Percentiles rank a stretch among this genome's conserved stretches.
Conservation (phyloP, 2,329 filamentous ascomycete species). For the Fusarium keratoplasticum region DNA sequence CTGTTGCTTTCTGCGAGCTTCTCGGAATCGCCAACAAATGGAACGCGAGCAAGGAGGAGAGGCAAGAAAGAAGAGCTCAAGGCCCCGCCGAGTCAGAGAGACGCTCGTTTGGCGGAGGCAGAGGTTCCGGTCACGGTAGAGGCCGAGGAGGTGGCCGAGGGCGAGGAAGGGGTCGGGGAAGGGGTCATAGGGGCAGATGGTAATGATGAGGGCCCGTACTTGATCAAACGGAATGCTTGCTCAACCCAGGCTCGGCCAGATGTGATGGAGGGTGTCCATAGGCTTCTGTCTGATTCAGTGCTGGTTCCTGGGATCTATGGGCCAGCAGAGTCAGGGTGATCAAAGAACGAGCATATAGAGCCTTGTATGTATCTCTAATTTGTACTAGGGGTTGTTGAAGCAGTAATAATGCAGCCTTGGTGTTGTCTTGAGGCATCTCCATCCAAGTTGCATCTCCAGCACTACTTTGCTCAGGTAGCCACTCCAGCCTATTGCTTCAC, state of each 20-base stretch:
- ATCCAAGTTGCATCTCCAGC: background rate
- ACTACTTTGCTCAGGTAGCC: background rate
- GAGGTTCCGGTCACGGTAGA: conserved; percentile 51
- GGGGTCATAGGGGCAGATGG: conserved; percentile 40
- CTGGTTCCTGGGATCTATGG: background rate
- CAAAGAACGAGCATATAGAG: background rate
- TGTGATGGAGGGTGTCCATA: background rate
- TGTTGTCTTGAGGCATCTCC: background rate
- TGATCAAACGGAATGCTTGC: background rate
- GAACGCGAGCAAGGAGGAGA: conserved; percentile 78
- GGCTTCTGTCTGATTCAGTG: background rate
- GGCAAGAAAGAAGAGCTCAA: conserved; percentile 65
- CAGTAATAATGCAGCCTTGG: background rate
- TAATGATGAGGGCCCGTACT: conserved; percentile 6
- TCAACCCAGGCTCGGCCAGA: background rate
- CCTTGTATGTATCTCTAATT: background rate
- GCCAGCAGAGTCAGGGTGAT: background rate
- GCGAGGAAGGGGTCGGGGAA: conserved; percentile 40
- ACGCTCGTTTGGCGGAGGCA: conserved; percentile 51
- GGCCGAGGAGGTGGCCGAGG: conserved; percentile 50
- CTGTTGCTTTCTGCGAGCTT: conserved; percentile 81
- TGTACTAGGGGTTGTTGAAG: background rate
- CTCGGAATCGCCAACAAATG: conserved; percentile 82
- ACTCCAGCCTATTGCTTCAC: background rate
- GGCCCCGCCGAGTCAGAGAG: conserved; percentile 64